Percentiles rank a stretch among this genome's conserved stretches.
Evolutionary conservation across 805 yeast species (phyloP).

Genomic region (Sugiyamaella americana): DNA sequence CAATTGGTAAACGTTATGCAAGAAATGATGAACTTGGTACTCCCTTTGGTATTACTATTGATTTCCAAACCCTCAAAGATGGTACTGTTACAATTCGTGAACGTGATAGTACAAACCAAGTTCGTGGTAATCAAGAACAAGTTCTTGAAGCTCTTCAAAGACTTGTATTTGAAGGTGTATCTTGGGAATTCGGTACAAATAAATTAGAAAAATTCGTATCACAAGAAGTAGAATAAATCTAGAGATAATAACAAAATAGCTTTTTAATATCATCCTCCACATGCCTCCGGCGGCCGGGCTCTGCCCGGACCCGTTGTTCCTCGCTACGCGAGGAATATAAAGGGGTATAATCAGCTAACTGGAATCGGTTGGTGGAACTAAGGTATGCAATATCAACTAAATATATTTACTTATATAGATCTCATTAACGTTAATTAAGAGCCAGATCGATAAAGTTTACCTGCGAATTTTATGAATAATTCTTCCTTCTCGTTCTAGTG

Average conservation of each 20-base stretch:
- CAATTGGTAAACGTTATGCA: constrained; percentile 96
- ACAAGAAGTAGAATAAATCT: constrained; percentile 41
- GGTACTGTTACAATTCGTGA: constrained; percentile 90
- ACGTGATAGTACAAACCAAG: constrained; percentile 94
- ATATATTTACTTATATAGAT: no score
- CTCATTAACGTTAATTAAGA: no score
- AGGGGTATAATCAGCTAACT: no score
- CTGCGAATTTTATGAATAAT: no score
- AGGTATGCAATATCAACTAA: no score
- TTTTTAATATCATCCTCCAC: no score
- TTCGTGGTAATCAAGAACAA: constrained; percentile 79
- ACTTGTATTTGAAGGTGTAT: constrained; percentile 63
- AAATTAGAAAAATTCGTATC: constrained; percentile 66
- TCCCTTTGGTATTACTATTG: constrained; percentile 96
- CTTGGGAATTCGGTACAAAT: constrained; percentile 86
- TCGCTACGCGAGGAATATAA: no score
- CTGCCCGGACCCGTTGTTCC: no score
- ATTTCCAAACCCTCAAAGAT: constrained; percentile 86
- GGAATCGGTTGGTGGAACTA: no score
- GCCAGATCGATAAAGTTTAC: no score
- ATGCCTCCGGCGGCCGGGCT: no score
- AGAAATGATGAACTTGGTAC: constrained; percentile 98
- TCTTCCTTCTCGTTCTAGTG: no score
- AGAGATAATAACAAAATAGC: neutral
- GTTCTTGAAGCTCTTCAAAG: constrained; percentile 63